Evolutionary conservation across 371 early-diverging fungal species (phyloP), one percentile per base, ranked within the genome.

Genomic region (Haplosporangium sp.): DNA sequence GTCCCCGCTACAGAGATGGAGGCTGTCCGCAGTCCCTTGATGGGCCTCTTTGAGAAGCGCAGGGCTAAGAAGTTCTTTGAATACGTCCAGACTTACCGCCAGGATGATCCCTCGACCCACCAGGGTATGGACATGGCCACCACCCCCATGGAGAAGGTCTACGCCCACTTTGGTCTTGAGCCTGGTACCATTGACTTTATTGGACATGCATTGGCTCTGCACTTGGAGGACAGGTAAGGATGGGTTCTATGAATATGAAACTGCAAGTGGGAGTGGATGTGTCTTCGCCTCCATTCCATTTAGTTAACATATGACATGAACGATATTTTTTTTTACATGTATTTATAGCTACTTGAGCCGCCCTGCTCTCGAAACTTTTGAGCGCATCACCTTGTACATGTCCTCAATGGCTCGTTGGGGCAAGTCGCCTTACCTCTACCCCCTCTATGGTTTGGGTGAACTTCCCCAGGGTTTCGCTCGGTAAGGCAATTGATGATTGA

Each of bases 341-440:
- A 40, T 40, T 56, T 51, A 47, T 73, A 76, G 76, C 43, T 99
- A 99, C 86, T 85, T 98, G 75, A 66, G 82, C 40, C 82, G 91
- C 62, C 92, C 96, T 68, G 99, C 99, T 23, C 85, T 88, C 52
- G 97, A 96, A 59, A 97, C 98, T 14, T 93, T 95, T 79, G 94
- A 98, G 73, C 94, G 96, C 74, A 95, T 99, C 63, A 88, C 93
- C 64, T 83, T 98, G 67, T 99, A 99, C 82, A 92, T 96, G 69
- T 91, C 90, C 45, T 99, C 99, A 21, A 89, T 99, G 73, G 92
- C 95, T n/a, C 91, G 95, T 55, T 96, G 95, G 80, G 98, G 99
- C 73, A 95, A 96, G 87, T 95, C 95, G 72, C 99, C 99, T n/a
- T 99, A 98, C 86, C 96, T 99, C 80, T 99, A 99, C 84, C 99